Evolutionary conservation across 2,329 filamentous ascomycete genomes (phyloP).

Genomic region (Talaromyces sp.): DNA sequence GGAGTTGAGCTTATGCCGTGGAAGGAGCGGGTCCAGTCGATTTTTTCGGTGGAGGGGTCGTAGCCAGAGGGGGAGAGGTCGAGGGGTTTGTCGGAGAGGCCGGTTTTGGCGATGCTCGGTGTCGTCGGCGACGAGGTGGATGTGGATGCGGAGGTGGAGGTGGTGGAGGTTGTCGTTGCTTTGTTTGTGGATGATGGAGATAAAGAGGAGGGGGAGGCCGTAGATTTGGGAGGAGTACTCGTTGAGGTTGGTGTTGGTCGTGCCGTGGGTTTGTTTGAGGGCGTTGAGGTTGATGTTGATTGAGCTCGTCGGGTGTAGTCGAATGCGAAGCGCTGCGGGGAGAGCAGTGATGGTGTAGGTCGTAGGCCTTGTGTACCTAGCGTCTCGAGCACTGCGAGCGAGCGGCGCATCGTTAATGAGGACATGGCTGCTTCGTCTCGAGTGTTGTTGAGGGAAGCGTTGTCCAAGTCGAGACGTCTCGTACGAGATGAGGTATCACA

Average conservation of each 20-base stretch:
- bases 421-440: conserved; percentile 14
- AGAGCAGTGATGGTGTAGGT: not conserved
- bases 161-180: not conserved
- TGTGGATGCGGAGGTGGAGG: not conserved
- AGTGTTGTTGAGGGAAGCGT: not conserved
- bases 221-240: not conserved
- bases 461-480: not conserved
- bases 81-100: conserved; percentile 35
- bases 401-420: conserved; percentile 15
- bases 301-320: not conserved
- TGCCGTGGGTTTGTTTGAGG: not conserved
- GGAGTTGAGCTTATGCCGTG: conserved; percentile 68
- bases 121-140: not conserved
- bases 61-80: conserved; percentile 24
- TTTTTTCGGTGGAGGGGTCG: conserved; percentile 38
- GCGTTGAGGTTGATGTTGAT: conserved; percentile 1
- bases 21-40: conserved; percentile 82
- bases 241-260: not conserved
- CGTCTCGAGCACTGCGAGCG: conserved; percentile 17
- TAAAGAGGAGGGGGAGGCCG: conserved; percentile 13
- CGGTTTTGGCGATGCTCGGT: conserved; percentile 38
- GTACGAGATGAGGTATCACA: not conserved
- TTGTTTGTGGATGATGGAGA: not conserved
- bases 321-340: not conserved
- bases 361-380: conserved; percentile 6